Conservation (phyloP, 2,329 filamentous ascomycete species). For the Fusarium nodosum region DNA sequence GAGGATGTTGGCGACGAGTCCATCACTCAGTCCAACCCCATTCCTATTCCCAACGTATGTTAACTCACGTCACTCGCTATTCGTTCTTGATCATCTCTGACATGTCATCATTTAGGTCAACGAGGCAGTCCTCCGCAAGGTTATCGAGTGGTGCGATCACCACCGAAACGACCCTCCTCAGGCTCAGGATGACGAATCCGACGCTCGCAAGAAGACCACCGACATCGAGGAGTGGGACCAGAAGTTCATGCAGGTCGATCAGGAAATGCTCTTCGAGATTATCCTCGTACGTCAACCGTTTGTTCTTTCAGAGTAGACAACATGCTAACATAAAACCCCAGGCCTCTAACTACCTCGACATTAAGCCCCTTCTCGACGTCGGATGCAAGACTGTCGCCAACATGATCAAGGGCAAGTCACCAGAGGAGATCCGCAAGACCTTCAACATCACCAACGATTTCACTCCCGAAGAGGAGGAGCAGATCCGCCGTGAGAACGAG, state of each 20-base stretch:
- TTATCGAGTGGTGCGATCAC: conserved; percentile 97
- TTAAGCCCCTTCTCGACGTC: conserved; percentile 97
- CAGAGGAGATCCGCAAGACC: conserved; percentile 98
- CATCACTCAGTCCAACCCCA: conserved; percentile 71
- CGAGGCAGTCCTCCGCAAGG: conserved; percentile 92
- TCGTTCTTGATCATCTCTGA: conserved; percentile 31
- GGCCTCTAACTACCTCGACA: conserved; percentile 99
- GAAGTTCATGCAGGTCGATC: conserved; percentile 99
- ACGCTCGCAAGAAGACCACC: conserved; percentile 97
- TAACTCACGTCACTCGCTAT: conserved; percentile 11
- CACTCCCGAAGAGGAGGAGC: conserved; percentile 98
- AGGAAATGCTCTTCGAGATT: conserved; percentile 99
- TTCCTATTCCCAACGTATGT: conserved; percentile 87
- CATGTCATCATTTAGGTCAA: conserved; percentile 74
- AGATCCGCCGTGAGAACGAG: conserved; percentile 93
- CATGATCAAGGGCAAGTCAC: conserved; percentile 99
- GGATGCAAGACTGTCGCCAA: conserved; percentile 99
- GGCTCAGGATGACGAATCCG: conserved; percentile 87
- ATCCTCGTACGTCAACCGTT: conserved; percentile 78
- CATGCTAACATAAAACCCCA: conserved; percentile 55
- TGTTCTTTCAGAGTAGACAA: not conserved
- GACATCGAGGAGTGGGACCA: conserved; percentile 99
- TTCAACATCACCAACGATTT: conserved; percentile 99
- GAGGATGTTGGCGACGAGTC: conserved; percentile 84
- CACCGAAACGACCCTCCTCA: conserved; percentile 91